Percentiles rank a stretch among this genome's conserved stretches.
Evolutionary conservation across 352 stramenopile species (phyloP).

Genomic region (Globisporangium paddicum): DNA sequence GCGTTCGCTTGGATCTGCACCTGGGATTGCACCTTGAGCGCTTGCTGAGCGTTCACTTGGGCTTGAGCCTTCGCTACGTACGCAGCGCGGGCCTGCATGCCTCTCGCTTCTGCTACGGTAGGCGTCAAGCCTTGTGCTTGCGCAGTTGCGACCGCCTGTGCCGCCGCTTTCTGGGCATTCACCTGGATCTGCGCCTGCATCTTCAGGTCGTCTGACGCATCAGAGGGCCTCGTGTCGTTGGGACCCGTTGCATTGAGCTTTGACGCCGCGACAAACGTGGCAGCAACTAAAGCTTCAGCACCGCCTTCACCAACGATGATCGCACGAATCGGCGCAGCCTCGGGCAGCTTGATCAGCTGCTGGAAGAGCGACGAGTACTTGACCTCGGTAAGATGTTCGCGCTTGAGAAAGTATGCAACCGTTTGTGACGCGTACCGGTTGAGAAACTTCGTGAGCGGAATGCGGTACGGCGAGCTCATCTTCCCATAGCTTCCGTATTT

Average conservation of each 20-base stretch:
- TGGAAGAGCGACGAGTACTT: constrained; percentile 94
- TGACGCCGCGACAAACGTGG: constrained; percentile 87
- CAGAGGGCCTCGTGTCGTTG: constrained; percentile 28
- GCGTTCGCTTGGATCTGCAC: constrained; percentile 88
- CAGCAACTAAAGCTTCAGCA: constrained; percentile 87
- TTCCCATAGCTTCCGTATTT: constrained; percentile 89
- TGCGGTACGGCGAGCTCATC: constrained; percentile 90
- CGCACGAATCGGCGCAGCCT: constrained; percentile 82
- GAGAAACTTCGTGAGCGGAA: constrained; percentile 91
- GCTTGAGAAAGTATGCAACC: constrained; percentile 87
- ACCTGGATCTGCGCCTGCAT: constrained; percentile 84
- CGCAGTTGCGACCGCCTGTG: constrained; percentile 69
- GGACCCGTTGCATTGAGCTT: constrained; percentile 44
- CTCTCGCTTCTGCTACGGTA: constrained; percentile 63
- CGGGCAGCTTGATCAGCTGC: constrained; percentile 90
- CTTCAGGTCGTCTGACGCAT: constrained; percentile 63
- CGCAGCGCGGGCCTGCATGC: constrained; percentile 76
- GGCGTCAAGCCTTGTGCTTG: constrained; percentile 75
- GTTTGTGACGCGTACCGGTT: constrained; percentile 88
- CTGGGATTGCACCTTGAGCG: constrained; percentile 81
- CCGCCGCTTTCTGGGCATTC: constrained; percentile 80
- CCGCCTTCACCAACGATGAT: constrained; percentile 87
- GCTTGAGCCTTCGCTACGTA: constrained; percentile 84
- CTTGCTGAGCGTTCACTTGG: constrained; percentile 81
- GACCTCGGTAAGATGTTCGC: constrained; percentile 70